Base-by-base conservation (phyloP, 2,329 filamentous ascomycete species). In the Alternaria panax region DNA sequence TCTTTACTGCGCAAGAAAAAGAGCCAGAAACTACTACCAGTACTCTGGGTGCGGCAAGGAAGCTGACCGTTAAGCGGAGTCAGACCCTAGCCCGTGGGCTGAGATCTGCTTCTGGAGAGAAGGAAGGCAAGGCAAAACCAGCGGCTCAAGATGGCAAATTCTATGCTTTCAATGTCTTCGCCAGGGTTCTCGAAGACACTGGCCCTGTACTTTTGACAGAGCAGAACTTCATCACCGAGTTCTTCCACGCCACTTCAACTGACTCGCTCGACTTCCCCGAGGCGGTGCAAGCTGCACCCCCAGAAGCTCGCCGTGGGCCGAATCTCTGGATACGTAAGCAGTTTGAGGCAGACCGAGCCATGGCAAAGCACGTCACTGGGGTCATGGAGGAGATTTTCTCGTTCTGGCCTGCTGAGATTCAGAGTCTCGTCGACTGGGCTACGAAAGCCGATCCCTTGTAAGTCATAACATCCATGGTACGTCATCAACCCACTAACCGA, bases 221-320 rank as follows among this genome's bases (percentile, higher is more conserved):
- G 79, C 94, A 99, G 76, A 98, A 97, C 75, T 99, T 98, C 74
- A 84, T 97, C 48, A 89, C 97, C n/a, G 92, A 96, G 68, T 95
- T 97, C 77, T 98, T 98, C 85, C 94, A 98, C 70, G 88, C 95
- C 25, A 92, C 90, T n/a, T 96, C 92, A 2, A 83, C 94, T 27
- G 90, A 93, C 70, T 89, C 88, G 34, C 80, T 86, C 16, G 93
- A 97, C 73, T 98, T 97, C 73, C 85, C 90, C 1, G 95, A 98
- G 65, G 86, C 90, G 3, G 90, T 97, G 18, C 83, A 86, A 20
- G 84, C 86, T 2, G 83, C 83, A 2, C 80, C 85, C 24, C 92
- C 93, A 7, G 86, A 88, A 41, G 84, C 89, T 36, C 87, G 94
- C 46, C 84, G 85, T 41, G 88, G 90, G 22, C 88, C 88, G 16